Percentiles rank a stretch among this genome's conserved stretches.
phyloP scores from a whole-genome alignment of 2,329 filamentous ascomycete genomes.

The Cercospora beticola region DNA sequence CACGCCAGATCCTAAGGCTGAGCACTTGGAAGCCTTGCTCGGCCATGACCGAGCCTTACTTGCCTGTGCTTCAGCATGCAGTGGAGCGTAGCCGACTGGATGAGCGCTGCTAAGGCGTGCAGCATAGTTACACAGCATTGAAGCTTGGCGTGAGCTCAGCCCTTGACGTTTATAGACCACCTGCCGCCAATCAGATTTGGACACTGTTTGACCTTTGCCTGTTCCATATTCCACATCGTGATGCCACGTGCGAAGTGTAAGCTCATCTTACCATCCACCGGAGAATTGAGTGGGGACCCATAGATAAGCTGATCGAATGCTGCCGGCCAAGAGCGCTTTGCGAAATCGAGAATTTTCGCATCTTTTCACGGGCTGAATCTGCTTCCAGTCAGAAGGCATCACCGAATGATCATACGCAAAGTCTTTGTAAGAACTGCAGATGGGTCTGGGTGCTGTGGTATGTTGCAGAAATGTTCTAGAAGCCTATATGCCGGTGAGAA shows the following conservation, averaged over 20 bases:
- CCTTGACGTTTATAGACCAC: conserved; percentile 6
- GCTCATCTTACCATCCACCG: neutral
- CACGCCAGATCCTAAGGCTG: neutral
- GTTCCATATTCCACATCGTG: neutral
- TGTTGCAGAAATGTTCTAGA: no score
- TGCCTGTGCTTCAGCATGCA: neutral
- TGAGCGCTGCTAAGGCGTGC: neutral
- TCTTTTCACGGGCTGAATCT: neutral
- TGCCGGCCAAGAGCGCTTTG: neutral
- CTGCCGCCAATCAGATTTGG: conserved; percentile 3
- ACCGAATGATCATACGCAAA: neutral
- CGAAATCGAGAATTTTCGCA: neutral
- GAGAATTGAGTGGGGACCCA: neutral
- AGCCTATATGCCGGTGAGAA: neutral
- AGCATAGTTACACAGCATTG: neutral
- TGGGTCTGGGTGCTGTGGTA: neutral
- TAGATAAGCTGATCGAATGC: neutral
- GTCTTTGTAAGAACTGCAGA: neutral
- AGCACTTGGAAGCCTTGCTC: neutral
- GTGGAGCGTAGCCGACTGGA: neutral
- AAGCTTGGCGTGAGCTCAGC: conserved; percentile 10
- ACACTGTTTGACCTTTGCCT: neutral
- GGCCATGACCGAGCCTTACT: neutral
- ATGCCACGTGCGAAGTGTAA: neutral
- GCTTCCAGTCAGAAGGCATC: neutral